Base-by-base conservation (phyloP, 805 yeast genomes). In the Lachancea fermentati region DNA sequence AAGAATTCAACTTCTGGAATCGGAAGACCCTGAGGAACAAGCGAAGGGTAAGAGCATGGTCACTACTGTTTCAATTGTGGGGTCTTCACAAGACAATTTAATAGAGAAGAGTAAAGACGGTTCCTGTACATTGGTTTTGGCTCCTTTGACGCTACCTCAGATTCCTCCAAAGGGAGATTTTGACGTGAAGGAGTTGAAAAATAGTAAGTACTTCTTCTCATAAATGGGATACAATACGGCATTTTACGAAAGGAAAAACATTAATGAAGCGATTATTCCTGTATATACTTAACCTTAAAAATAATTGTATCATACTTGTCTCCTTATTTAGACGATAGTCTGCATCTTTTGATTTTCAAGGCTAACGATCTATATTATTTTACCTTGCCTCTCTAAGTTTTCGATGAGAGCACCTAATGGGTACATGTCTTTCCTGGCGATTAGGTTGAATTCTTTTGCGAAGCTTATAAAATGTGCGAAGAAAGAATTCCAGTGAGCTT, bases 401-500 rank as follows among this genome's bases (percentile, higher is more conserved):
- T 81, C 88, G 35, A 94, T 85, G 61, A 93, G 68, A 4, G 84
- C 80, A 33, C 70, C 63, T 46, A 93, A 65, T 0, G 98, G 97
- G 41, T 72, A 83, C 62, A 88, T 65, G 48, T 93, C 99, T 40
- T 72, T 69, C 38, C 78, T 68, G 44, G 88, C 97, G 26, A 93
- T 70, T 48, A 93, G 72, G 39, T 77, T 81, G 61, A 86, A 93
- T 49, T 88, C 95, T 49, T 82, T 81, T 11, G 84, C 76, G 56
- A 93, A 86, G 39, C 95, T 82, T 32, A 91, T 75, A 55, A 85
- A 93, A 60, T 93, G 98, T 12, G 96, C 93, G 65, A 94, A 93
- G 52, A 89, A 85, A 3, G 97, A 89, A 62, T 93, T 93, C 95
- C 96, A 93, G 60, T 93, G 97, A 1, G 97, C 96, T 60, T 93